Evolutionary conservation across 1,284 basidiomycete species (phyloP), one percentile per base, ranked within the genome.

Genomic region (Austropuccinia psidii): DNA sequence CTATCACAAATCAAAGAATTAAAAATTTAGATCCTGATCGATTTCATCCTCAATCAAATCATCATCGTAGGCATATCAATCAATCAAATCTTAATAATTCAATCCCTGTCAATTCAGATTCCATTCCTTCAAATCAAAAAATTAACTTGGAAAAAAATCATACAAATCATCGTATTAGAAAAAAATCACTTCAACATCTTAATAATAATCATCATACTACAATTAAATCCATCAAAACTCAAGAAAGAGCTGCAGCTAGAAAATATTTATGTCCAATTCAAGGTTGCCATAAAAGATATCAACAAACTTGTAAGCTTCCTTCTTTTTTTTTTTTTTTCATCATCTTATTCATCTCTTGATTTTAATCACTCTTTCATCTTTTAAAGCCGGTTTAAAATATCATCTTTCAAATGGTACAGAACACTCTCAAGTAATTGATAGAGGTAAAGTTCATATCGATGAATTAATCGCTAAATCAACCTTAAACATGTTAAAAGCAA

Each of bases 251-350:
- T 2, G 67, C 67, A n/a, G 67, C 67, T 29, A 11, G 67, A n/a
- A 69, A 69, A 33, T 69, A 69, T 49, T 27, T 69, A 0, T 69
- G 67, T 55, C 67, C 67, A 15, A 58, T 69, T 19, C 39, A 69
- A 9, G 67, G 67, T 2, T 69, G 67, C 24, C 54, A 69, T 19
- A 69, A 69, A 24, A 33, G 41, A 8, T 69, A 69, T 33, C 67
- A 69, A 47, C 67, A 69, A 45, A 69, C 67, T 37, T 57, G 67
- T 69, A 3, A 57, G 67, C n/a, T n/a, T n/a, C n/a, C n/a, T n/a
- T 47, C 3, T 4, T 3, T 17, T 24, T 6, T 27, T 65, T 35
- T 65, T n/a, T 4, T 21, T 17, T 54, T n/a, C 24, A 19, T 52
- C 15, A 11, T 17, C 9, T 60, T 3, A n/a, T 35, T 35, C 3